Percentiles rank a stretch among this genome's conserved stretches.
phyloP scores from a whole-genome alignment of 495 filamentous ascomycete species.

The Hypomontagnella monticulosa region DNA sequence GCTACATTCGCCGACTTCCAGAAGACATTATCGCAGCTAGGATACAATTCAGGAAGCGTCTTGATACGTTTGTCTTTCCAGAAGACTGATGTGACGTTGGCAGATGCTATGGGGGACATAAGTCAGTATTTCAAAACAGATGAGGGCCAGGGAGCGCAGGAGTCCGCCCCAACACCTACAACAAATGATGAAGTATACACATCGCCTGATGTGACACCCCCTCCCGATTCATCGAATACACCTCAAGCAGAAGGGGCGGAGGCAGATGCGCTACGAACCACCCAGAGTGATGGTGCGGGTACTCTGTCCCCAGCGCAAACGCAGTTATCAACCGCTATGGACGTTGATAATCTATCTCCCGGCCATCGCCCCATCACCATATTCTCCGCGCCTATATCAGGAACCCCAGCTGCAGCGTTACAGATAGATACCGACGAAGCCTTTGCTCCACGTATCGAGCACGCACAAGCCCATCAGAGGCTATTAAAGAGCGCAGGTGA shows the following conservation, averaged over 20 bases:
- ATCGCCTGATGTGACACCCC: conserved; percentile 22
- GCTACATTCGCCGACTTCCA: conserved; percentile 81
- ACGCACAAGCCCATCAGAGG: conserved; percentile 83
- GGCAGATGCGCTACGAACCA: conserved; percentile 5
- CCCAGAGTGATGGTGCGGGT: conserved; percentile 1
- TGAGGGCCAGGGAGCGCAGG: conserved; percentile 27
- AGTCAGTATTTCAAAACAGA: conserved; percentile 69
- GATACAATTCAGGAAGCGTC: conserved; percentile 82
- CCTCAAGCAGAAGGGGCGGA: conserved; percentile 11
- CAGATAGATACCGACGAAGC: conserved; percentile 72
- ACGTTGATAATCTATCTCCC: conserved; percentile 37
- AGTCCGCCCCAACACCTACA: conserved; percentile 2
- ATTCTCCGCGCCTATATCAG: conserved; percentile 75
- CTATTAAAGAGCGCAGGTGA: conserved; percentile 69
- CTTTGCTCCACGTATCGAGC: conserved; percentile 84
- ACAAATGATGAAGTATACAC: conserved; percentile 12
- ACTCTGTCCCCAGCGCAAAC: conserved; percentile 12
- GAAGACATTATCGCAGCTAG: conserved; percentile 86
- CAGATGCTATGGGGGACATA: conserved; percentile 86
- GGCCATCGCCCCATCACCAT: conserved; percentile 68
- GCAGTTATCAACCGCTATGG: conserved; percentile 40
- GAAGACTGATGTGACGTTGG: conserved; percentile 78
- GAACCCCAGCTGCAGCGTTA: conserved; percentile 78
- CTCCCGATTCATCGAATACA: not conserved
- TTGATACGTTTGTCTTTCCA: conserved; percentile 81